phyloP scores from a whole-genome alignment of 139 green algal genomes.

The Closterium sp. region DNA sequence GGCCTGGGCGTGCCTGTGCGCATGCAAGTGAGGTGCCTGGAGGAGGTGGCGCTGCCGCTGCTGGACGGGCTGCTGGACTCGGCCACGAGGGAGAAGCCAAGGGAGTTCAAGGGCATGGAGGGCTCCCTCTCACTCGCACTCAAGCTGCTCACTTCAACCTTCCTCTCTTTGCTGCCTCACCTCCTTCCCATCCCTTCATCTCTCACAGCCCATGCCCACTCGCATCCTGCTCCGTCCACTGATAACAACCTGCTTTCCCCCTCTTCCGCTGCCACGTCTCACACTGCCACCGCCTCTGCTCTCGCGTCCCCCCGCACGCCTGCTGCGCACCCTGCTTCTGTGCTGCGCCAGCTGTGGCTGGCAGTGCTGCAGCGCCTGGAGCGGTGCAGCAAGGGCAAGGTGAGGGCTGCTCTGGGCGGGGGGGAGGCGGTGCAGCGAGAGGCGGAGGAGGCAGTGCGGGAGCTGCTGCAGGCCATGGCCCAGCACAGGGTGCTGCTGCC shows the following conservation, averaged over 20 bases:
- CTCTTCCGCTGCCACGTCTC: background rate
- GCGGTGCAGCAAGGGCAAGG: conserved; percentile 34
- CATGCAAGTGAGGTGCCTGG: conserved; percentile 44
- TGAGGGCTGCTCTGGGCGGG: conserved; percentile 38
- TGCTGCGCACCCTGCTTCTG: too few relatives aligned
- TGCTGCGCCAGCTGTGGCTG: conserved; percentile 44
- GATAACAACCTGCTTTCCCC: background rate
- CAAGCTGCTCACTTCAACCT: conserved; percentile 62
- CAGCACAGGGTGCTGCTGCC: background rate
- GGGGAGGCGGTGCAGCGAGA: conserved; percentile 52
- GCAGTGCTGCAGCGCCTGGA: conserved; percentile 42
- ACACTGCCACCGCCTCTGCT: too few relatives aligned
- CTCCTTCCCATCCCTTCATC: background rate
- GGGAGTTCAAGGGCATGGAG: conserved; percentile 54
- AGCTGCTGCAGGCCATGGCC: conserved; percentile 88
- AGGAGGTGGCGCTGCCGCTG: conserved; percentile 58
- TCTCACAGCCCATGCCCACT: background rate
- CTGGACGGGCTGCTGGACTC: conserved; percentile 46
- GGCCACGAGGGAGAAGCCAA: background rate
- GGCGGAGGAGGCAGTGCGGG: conserved; percentile 72
- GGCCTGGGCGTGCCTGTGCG: conserved; percentile 58
- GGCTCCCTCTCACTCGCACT: conserved; percentile 62
- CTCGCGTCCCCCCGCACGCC: too few relatives aligned
- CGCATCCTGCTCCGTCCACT: background rate
- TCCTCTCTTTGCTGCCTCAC: conserved; percentile 50